Base-by-base conservation (phyloP, 768 basidiomycete species). In the Lentinula sp. region DNA sequence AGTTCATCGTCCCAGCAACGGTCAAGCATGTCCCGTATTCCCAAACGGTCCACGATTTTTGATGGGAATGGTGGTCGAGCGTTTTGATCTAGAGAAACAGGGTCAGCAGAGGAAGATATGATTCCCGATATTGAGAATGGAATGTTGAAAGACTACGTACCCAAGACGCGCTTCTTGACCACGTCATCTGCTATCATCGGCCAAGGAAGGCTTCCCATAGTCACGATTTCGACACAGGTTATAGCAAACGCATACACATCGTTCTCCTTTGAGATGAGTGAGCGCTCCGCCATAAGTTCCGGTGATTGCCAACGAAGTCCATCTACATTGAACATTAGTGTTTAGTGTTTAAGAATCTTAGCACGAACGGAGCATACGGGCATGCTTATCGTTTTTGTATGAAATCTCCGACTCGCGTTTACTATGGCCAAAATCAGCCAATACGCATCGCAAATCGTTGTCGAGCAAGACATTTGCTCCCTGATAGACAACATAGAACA, bases 381-480 rank as follows among this genome's bases (percentile, higher is more conserved):
- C 48, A 35, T 65, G 61, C 2, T 65, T 66, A 10, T 72, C 73
- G 45, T 74, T 77, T 0, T 79, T 67, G n/a, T 70, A 73, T 56
- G 70, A 75, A 4, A 77, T 76, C 62, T 84, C 80, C 49, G 70
- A 73, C 66, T 78, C 79, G 66, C 84, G 76, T 64, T 79, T 77
- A 58, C 73, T 77, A 62, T 86, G 79, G 1, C 81, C 82, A 66
- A 85, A 85, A 63, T 84, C 82, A 32, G 84, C 78, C 43, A 85
- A 74, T 53, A 85, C 66, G 16, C 81, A 84, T 45, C 69, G 74
- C 1, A 73, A 70, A 3, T 71, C 65, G 61, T 81, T 77, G 62
- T 81, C 75, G 28, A 85, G 73, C 4, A 85, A 73, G 32, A 85
- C 76, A 62, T 85, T 85, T 2, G 77, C 72, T 6, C 74, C 81